Conservation (phyloP, 2,329 filamentous ascomycete genomes). For the Ploettnerulaceae sp. region DNA sequence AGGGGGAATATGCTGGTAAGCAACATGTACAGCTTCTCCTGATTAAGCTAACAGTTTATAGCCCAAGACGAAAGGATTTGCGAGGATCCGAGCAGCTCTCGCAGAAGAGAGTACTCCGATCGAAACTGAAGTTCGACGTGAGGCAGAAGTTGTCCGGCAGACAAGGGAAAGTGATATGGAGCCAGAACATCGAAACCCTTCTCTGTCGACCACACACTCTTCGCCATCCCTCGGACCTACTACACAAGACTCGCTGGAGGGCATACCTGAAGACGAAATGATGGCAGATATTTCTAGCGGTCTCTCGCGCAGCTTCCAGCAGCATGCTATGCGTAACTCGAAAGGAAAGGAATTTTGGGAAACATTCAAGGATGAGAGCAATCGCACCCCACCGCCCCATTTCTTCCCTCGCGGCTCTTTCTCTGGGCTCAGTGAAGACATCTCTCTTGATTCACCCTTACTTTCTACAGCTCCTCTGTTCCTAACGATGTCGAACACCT, state of each 20-base stretch:
- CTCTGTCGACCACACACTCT: conserved; percentile 54
- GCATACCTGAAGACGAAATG: conserved; percentile 64
- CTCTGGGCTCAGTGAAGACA: conserved; percentile 62
- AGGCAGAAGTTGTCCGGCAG: conserved; percentile 93
- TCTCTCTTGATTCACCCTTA: conserved; percentile 38
- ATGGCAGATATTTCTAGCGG: conserved; percentile 49
- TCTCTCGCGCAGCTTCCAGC: conserved; percentile 65
- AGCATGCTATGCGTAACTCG: conserved; percentile 66
- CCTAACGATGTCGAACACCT: conserved; percentile 13
- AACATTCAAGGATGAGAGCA: conserved; percentile 64
- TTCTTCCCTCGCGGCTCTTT: conserved; percentile 55
- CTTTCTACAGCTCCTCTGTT: conserved; percentile 30
- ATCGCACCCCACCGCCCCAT: conserved; percentile 48
- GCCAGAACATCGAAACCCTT: conserved; percentile 45
- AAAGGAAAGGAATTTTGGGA: conserved; percentile 76
- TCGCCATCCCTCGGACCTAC: conserved; percentile 62
- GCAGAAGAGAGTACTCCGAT: conserved; percentile 83
- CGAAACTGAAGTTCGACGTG: conserved; percentile 81
- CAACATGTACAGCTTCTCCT: conserved; percentile 14
- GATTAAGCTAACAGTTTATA: conserved; percentile 38
- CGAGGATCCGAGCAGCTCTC: conserved; percentile 83
- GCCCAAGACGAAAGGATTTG: conserved; percentile 96
- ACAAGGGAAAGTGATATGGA: conserved; percentile 84
- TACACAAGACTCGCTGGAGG: conserved; percentile 59
- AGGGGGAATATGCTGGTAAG: conserved; percentile 83